phyloP scores from a whole-genome alignment of 2,329 filamentous ascomycete genomes.

The Tolypocladium ovalisporum region DNA sequence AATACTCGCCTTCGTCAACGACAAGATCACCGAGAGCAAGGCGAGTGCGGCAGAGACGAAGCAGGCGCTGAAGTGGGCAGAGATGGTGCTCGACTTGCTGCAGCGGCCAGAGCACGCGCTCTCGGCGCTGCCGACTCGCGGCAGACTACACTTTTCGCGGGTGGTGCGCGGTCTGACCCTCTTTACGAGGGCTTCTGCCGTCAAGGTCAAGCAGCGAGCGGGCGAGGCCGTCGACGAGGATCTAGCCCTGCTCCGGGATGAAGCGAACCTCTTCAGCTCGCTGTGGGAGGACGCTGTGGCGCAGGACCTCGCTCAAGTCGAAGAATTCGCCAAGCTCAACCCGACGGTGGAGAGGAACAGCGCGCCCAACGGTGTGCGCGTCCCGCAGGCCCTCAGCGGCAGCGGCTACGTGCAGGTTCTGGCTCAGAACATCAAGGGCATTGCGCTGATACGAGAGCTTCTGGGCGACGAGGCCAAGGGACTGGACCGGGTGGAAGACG shows the following conservation, averaged over 20 bases:
- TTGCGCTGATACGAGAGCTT: slow-evolving; percentile 32
- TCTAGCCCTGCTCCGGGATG: slow-evolving; percentile 15
- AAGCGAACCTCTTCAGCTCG: slow-evolving; percentile 13
- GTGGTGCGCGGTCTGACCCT: slow-evolving; percentile 19
- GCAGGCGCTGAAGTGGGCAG: slow-evolving; percentile 33
- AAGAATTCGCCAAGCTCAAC: slow-evolving; percentile 15
- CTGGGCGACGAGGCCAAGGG: slow-evolving; percentile 16
- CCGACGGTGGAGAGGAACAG: slow-evolving; percentile 7
- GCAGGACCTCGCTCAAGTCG: slow-evolving; percentile 9
- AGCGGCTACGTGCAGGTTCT: slow-evolving; percentile 15
- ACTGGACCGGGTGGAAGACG: slow-evolving; percentile 27
- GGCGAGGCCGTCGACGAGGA: slow-evolving; percentile 13
- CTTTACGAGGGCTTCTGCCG: slow-evolving; percentile 15
- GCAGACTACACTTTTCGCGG: slow-evolving; percentile 14
- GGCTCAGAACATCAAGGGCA: slow-evolving; percentile 26
- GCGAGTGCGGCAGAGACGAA: slow-evolving; percentile 24
- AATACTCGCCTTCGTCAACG: slow-evolving; percentile 16
- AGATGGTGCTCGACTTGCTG: slow-evolving; percentile 38
- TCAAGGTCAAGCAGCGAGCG: slow-evolving; percentile 13
- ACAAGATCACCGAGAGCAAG: slow-evolving; percentile 26
- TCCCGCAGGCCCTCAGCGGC: slow-evolving; percentile 10
- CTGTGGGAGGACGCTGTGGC: slow-evolving; percentile 13
- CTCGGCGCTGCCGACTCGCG: slow-evolving; percentile 4
- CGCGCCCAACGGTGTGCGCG: slow-evolving; percentile 1
- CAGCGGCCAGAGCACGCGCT: slow-evolving; percentile 29